Base-by-base conservation (phyloP, 306 rosid species). In the Glycine latifolia region DNA sequence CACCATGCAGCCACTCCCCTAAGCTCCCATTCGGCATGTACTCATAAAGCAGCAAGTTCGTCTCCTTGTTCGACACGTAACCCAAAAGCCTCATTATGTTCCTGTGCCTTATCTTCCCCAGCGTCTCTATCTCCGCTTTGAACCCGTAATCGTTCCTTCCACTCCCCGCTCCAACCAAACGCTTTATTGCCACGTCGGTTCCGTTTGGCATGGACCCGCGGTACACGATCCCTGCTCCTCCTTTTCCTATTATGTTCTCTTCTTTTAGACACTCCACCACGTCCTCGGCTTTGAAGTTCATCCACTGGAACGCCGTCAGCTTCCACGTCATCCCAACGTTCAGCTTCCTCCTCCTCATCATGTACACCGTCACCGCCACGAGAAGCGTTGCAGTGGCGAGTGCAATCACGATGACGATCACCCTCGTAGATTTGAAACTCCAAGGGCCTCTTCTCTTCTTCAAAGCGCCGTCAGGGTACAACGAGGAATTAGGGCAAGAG, bases 21-120 rank as follows among this genome's bases (percentile, higher is more conserved):
- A 94, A 81, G 67, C 98, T 94, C 46, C 98, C 98, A 74, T 94
- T 92, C 0, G 92, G 90, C 98, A 94, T 92, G 84, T 89, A 94
- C 81, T 92, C 97, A 68, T 94, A 92, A 47, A 94, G 47, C 78
- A 94, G 59, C 81, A 94, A 69, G 54, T 94, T 94, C 12, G 91
- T 88, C 15, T 94, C 98, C 83, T 89, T 87, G 61, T 94, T 94
- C 0, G 98, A 92, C 5, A 94, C 97, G 17, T 89, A 91, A 5
- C 98, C 98, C 41, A 92, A 49, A 44, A 94, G 88, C 86, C 92
- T 79, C 74, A 94, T 94, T 6, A 94, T 94, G 55, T 92, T 86
- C 17, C 98, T 72, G 87, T 94, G 98, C 66, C 94, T 71, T 47
- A 94, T 94, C 46, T 83, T 89, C 3, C 98, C 97, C 2, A 94